Evolutionary conservation across 306 rosid genomes (phyloP).

Genomic region (Vicia sativa): DNA sequence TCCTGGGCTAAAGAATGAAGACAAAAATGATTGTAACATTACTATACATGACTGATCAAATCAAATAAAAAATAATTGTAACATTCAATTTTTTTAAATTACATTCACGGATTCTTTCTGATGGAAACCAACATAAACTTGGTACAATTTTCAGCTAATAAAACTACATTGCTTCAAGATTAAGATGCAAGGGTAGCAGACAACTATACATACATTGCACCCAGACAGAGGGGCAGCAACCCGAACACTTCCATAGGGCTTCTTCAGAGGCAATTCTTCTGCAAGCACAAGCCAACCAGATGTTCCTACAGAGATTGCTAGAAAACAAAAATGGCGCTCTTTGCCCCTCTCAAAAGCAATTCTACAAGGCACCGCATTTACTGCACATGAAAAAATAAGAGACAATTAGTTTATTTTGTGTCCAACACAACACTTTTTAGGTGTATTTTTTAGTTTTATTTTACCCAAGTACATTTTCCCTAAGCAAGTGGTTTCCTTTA

Average conservation of each 20-base stretch:
- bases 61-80: slow-evolving; percentile 22
- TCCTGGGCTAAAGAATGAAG: slow-evolving; percentile 65
- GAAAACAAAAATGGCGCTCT: slow-evolving; percentile 75
- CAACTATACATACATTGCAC: slow-evolving; percentile 65
- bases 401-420: background rate
- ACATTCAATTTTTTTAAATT: slow-evolving; percentile 7
- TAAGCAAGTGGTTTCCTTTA: background rate
- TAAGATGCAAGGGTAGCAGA: slow-evolving; percentile 28
- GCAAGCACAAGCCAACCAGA: slow-evolving; percentile 86
- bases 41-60: slow-evolving; percentile 2
- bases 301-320: slow-evolving; percentile 68
- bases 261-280: slow-evolving; percentile 75
- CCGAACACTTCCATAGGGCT: slow-evolving; percentile 67
- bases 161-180: slow-evolving; percentile 22
- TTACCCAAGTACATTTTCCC: background rate
- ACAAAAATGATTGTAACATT: slow-evolving; percentile 25
- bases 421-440: background rate
- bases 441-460: background rate
- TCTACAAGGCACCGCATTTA: slow-evolving; percentile 81
- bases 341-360: slow-evolving; percentile 93
- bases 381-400: slow-evolving; percentile 53
- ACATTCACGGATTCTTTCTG: background rate
- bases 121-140: slow-evolving; percentile 17
- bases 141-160: slow-evolving; percentile 7
- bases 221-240: slow-evolving; percentile 92